These are phyloP conservation scores for Centaurea solstitialis DNA, from an alignment of 129 eudicot genomes.

Conservation along the genomic window DNA sequence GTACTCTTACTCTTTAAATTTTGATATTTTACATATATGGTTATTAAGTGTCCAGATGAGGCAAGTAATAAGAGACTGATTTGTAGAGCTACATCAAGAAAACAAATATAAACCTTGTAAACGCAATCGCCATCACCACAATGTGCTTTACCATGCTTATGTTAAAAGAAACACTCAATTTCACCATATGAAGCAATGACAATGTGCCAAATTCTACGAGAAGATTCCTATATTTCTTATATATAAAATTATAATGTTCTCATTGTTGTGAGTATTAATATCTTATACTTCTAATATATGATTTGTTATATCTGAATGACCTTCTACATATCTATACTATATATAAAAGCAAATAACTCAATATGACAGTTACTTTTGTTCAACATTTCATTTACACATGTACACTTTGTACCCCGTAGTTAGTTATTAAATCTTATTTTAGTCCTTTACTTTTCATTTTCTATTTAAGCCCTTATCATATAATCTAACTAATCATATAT, in stretches of 20 bases:
- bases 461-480: no score
- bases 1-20: neutral
- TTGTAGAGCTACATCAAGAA: neutral
- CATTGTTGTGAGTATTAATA: neutral
- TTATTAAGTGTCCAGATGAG: neutral
- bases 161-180: neutral
- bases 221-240: neutral
- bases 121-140: no score
- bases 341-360: no score
- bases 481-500: no score
- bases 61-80: neutral
- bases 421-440: no score
- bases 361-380: no score
- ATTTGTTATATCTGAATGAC: neutral
- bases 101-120: no score
- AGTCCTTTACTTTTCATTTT: no score
- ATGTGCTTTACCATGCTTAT: neutral
- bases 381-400: no score
- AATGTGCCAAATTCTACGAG: neutral
- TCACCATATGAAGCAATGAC: neutral
- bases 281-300: neutral
- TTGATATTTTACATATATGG: neutral
- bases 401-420: no score
- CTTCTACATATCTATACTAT: neutral
- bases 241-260: neutral